Base-by-base conservation (phyloP, 306 rosid species). In the Castanopsis chinensis region DNA sequence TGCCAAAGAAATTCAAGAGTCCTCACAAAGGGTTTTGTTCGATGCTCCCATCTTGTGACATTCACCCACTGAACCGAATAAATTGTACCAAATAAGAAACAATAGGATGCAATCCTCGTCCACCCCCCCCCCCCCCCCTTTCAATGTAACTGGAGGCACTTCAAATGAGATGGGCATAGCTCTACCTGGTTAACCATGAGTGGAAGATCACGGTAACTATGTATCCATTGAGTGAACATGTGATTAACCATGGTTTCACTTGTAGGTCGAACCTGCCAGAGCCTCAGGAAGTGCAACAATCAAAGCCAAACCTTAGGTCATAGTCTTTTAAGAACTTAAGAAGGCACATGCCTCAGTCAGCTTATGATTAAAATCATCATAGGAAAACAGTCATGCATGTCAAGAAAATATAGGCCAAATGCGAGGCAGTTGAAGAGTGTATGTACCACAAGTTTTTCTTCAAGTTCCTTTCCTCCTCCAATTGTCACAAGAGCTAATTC, bases 1-100 rank as follows among this genome's bases (percentile, higher is more conserved):
- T 95, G 99, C 98, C 98, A 92, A 25, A 92, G 99, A 90, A 94
- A 94, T 60, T 94, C 99, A 77, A 94, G 97, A 60, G 97, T 94
- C 88, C 99, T 90, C 28, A 92, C 87, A 83, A 95, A 95, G 54
- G 99, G 99, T 78, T 95, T 95, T 2, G 98, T 95, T 78, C 98
- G 97, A 94, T 90, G 91, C 92, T 95, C 99, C 99, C 99, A 95
- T 84, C 99, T 95, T 18, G 98, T 95, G 76, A 95, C 99, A 76
- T 95, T 92, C 41, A 92, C 98, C 98, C 99, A 95, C 99, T 95
- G 82, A 76, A 57, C 59, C 73, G 80, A 76, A 84, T 78, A 53
- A 81, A 83, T 80, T 78, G 69, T 18, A 63, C 52, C 14, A 51
- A 70, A 51, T 51, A 71, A 52, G 53, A 57, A 76, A 53, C 63